phyloP scores from a whole-genome alignment of 176 grass and related monocot genomes.

The Pontederia paniculata region DNA sequence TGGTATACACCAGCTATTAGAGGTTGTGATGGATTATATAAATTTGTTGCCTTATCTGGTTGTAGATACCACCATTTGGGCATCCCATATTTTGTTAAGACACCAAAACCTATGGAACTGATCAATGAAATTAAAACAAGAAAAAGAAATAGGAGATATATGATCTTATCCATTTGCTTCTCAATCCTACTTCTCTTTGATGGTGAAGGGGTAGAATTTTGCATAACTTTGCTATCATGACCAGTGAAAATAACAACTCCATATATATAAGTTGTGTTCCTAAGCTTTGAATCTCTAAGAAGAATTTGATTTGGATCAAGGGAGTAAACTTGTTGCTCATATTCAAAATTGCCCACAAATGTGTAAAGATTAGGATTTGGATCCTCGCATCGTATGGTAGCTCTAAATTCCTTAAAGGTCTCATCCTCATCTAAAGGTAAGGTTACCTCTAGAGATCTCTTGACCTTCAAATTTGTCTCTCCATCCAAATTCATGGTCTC shows the following conservation, averaged over 20 bases:
- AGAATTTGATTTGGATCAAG: slow-evolving; percentile 83
- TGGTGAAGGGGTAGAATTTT: slow-evolving; percentile 81
- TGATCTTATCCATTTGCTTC: slow-evolving; percentile 90
- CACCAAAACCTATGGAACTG: slow-evolving; percentile 80
- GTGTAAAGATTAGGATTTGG: slow-evolving; percentile 87
- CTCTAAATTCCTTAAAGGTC: slow-evolving; percentile 60
- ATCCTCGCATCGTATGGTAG: slow-evolving; percentile 66
- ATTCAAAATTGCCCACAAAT: slow-evolving; percentile 86
- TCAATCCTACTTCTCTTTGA: slow-evolving; percentile 95
- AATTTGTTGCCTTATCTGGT: slow-evolving; percentile 40
- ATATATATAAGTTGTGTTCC: slow-evolving; percentile 93
- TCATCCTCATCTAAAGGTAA: slow-evolving; percentile 71
- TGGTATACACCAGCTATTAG: slow-evolving; percentile 86
- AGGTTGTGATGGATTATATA: slow-evolving; percentile 51
- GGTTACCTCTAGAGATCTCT: slow-evolving; percentile 81
- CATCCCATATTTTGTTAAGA: slow-evolving; percentile 65
- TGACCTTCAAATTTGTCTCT: slow-evolving; percentile 94
- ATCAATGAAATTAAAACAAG: slow-evolving; percentile 84
- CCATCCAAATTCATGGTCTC: slow-evolving; percentile 99
- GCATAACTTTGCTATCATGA: slow-evolving; percentile 96
- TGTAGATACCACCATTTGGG: slow-evolving; percentile 83
- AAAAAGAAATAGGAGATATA: slow-evolving; percentile 87
- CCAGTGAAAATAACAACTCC: slow-evolving; percentile 88
- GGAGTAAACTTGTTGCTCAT: slow-evolving; percentile 76
- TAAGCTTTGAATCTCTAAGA: slow-evolving; percentile 93